Base-by-base conservation (phyloP, 2,329 filamentous ascomycete genomes). In the Pestalotiopsis sp. region DNA sequence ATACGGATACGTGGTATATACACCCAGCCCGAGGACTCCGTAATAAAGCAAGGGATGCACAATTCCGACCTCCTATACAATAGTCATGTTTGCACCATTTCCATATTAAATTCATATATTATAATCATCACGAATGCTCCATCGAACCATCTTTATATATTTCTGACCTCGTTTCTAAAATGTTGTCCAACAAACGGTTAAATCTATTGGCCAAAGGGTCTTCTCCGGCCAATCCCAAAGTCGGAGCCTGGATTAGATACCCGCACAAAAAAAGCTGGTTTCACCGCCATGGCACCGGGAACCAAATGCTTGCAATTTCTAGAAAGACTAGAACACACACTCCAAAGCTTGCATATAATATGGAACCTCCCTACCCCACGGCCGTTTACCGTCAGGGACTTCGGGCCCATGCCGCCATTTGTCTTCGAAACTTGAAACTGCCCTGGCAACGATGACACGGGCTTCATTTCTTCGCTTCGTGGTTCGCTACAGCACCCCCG, bases 381-480 rank as follows among this genome's bases (percentile, higher is more conserved):
- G 45, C 45, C 45, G 45, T 52, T 52, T 52, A 52, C n/a, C 45
- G 45, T 52, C 45, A 52, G 45, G 45, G 45, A 52, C 45, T 52
- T 17, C 14, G 31, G 45, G 45, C 45, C 45, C 45, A 52, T 52
- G 45, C 45, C 7, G 45, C 45, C 17, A 52, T 52, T 52, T n/a
- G n/a, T 20, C 13, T 62, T 31, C 5, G 27, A 62, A 62, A 62
- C 59, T n/a, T 64, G 31, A 49, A 25, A 49, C 62, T n/a, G 25
- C 57, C 62, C 62, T 49, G 20, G 62, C 38, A 38, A 64, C 38
- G n/a, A 64, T 31, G 38, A 52, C 62, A 17, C 38, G 23, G 39
- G 39, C 39, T 23, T 64, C 39, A 36, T 64, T 45, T 36, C 57
- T 12, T 27, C 17, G 38, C 62, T 49, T 39, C 23, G 20, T n/a